Evolutionary conservation across 495 filamentous ascomycete genomes (phyloP).

Genomic region (Melanomma pulvis-pyrius): DNA sequence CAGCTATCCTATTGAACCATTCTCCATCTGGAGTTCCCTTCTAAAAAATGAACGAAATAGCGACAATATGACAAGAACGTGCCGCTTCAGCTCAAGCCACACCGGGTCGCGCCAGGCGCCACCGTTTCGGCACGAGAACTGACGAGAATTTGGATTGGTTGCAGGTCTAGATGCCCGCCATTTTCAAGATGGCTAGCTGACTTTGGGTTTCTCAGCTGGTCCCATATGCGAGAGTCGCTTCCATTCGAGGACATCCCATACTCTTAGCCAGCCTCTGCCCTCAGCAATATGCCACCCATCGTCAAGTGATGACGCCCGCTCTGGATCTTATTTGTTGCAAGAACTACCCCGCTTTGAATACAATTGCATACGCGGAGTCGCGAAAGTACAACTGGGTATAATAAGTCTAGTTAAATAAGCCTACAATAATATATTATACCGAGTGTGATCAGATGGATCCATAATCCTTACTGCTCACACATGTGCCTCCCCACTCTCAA

Average conservation of each 20-base stretch:
- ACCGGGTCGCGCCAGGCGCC: neutral
- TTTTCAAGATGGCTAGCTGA: neutral
- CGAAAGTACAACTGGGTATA: neutral
- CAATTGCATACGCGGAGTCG: neutral
- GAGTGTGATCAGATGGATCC: neutral
- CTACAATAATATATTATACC: neutral
- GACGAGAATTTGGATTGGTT: no score
- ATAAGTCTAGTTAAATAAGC: no score
- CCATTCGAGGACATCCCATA: neutral
- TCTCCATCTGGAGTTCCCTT: neutral
- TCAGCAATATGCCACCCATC: neutral
- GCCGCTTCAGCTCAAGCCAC: neutral
- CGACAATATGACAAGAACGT: neutral
- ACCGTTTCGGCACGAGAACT: neutral
- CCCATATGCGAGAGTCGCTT: neutral
- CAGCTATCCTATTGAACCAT: neutral
- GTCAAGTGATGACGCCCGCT: neutral
- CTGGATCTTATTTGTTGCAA: neutral
- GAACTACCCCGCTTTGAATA: neutral
- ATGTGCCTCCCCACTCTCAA: neutral
- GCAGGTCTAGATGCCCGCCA: neutral
- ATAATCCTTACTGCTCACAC: neutral
- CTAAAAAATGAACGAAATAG: neutral
- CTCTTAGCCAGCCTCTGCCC: neutral
- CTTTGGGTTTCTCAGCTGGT: neutral